Evolutionary conservation across 345 rosid genomes (phyloP), one percentile per base, ranked within the genome.

Genomic region (Trapa bicornis): DNA sequence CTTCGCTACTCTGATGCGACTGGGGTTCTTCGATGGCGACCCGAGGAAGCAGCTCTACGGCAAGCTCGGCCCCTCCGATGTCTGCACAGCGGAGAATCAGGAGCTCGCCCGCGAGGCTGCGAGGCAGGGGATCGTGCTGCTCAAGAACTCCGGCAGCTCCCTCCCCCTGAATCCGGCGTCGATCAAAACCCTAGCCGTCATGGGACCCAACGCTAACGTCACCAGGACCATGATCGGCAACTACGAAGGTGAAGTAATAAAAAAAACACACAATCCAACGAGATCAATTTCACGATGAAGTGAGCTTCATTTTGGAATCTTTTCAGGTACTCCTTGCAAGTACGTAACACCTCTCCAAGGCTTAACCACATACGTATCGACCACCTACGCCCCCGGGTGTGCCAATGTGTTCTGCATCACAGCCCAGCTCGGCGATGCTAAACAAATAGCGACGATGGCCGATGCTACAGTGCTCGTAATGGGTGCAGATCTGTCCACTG

Each of bases 161-260:
- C 70, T 94, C 66, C 99, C 99, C 39, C 75, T 94, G n/a, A 77
- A 89, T 67, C 84, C 88, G 11, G 56, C 72, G 42, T 52, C 84
- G 43, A 80, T 82, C 35, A 87, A 83, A 73, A 75, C 79, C 29
- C 64, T 94, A 58, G 97, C 99, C 0, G 95, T 94, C 35, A 89
- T 94, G 37, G 99, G 99, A 64, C 97, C 99, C 0, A 88, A 94
- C 54, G 92, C 91, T n/a, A 84, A 94, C 70, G 97, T 83, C 76
- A 91, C 99, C 1, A 84, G 86, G 60, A 87, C 95, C 47, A 94
- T 94, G 99, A 91, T 94, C 17, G 99, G 99, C 56, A 94, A 94
- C 84, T 94, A 91, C 39, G 96, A 81, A 82, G 98, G 96, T 85
- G 54, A 33, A 58, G 4, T 58, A 6, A 2, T 54, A 9, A 41